phyloP scores from a whole-genome alignment of 2,329 filamentous ascomycete genomes.

The Fusarium brevicatenulatum region DNA sequence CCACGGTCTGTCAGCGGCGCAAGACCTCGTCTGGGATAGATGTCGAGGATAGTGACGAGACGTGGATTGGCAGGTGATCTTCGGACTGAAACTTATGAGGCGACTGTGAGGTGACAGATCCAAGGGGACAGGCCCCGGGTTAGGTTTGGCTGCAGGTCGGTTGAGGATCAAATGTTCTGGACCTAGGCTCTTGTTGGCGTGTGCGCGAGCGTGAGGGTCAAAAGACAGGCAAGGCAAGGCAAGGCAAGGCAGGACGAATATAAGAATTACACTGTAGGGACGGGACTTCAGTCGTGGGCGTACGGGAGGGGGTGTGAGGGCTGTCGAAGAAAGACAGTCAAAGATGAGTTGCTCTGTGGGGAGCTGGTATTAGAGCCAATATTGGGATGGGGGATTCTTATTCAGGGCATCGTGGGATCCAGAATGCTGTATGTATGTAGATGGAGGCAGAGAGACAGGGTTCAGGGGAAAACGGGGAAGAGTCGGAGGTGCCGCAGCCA shows the following conservation, averaged over 20 bases:
- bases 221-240: constrained; percentile 11
- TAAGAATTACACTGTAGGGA: constrained; percentile 21
- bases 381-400: constrained; percentile 27
- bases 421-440: constrained; percentile 21
- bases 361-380: constrained; percentile 26
- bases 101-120: constrained; percentile 40
- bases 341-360: constrained; percentile 16
- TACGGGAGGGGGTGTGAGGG: constrained; percentile 26
- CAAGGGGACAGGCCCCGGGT: constrained; percentile 22
- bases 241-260: constrained; percentile 18
- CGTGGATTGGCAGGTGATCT: constrained; percentile 39
- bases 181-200: constrained; percentile 32
- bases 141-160: constrained; percentile 36
- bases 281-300: constrained; percentile 6
- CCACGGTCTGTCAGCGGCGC: constrained; percentile 34
- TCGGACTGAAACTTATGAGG: constrained; percentile 38
- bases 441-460: constrained; percentile 30
- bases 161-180: constrained; percentile 40
- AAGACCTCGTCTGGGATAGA: constrained; percentile 31
- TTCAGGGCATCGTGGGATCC: constrained; percentile 34
- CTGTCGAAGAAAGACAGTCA: constrained; percentile 9
- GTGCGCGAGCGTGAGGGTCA: constrained; percentile 25
- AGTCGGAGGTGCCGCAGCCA: constrained; percentile 38
- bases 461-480: constrained; percentile 32
- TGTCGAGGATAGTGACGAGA: constrained; percentile 24